Conservation (phyloP, 1,139 yeast species). For the Meyerozyma smithsonii region DNA sequence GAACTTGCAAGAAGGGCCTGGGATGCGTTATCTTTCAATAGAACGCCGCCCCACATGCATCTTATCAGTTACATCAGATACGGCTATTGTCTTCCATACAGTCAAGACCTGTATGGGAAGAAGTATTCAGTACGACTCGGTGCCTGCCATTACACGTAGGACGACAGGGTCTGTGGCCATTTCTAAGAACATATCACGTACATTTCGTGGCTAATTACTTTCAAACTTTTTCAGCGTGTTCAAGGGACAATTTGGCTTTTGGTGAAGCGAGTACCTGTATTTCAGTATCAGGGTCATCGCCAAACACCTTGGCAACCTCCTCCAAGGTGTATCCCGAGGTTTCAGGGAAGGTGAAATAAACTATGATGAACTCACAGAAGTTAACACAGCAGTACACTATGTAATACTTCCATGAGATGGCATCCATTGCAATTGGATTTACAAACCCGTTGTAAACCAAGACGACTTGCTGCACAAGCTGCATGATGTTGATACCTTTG, state of each 20-base stretch:
- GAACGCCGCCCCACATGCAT: too few species aligned
- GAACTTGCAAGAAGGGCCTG: too few species aligned
- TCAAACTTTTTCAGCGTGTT: constrained; percentile 2
- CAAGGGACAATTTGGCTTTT: background rate
- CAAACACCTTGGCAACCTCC: constrained; percentile 47
- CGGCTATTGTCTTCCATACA: too few species aligned
- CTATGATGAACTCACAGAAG: constrained; percentile 32
- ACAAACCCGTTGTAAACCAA: constrained; percentile 41
- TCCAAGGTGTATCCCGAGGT: constrained; percentile 52
- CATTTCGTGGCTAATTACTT: too few species aligned
- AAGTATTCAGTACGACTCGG: too few species aligned
- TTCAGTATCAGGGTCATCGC: constrained; percentile 21
- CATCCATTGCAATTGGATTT: constrained; percentile 57
- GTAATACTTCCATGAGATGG: constrained; percentile 56
- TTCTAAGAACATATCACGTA: too few species aligned
- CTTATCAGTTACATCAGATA: too few species aligned
- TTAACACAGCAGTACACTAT: constrained; percentile 45
- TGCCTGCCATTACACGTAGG: too few species aligned
- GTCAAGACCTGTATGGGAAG: too few species aligned
- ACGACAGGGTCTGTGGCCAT: too few species aligned
- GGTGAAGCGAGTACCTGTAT: background rate
- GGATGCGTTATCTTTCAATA: too few species aligned
- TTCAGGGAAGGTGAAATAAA: constrained; percentile 44
- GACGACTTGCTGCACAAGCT: constrained; percentile 24
- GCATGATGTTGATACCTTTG: constrained; percentile 33